Percentiles rank a stretch among this genome's conserved stretches.
phyloP scores from a whole-genome alignment of 2,329 filamentous ascomycete species.

The Colletotrichum noveboracense region DNA sequence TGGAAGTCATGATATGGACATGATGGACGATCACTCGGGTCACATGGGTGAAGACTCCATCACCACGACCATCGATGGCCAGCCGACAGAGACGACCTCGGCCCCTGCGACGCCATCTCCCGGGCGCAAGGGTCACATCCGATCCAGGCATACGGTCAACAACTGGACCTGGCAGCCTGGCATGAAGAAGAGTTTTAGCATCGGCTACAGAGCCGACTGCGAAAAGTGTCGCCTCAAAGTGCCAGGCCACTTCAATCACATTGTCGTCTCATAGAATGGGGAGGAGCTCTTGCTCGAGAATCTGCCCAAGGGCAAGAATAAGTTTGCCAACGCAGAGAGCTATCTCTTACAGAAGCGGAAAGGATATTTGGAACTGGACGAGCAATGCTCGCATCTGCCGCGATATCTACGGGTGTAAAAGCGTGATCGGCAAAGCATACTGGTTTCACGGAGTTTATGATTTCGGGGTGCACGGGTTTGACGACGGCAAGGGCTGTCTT shows the following conservation, averaged over 20 bases:
- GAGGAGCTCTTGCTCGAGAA: not conserved
- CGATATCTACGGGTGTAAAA: not conserved
- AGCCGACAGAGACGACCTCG: conserved; percentile 27
- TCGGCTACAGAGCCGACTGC: conserved; percentile 79
- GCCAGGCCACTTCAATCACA: conserved; percentile 82
- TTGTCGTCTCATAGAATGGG: conserved; percentile 65
- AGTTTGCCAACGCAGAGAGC: not conserved
- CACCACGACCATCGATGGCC: not conserved
- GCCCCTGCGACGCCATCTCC: conserved; percentile 44
- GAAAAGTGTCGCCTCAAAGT: conserved; percentile 78
- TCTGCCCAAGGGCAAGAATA: not conserved
- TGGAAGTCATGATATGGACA: conserved; percentile 27
- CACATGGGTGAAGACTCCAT: conserved; percentile 1
- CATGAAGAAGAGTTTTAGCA: conserved; percentile 75
- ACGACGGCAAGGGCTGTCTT: not conserved
- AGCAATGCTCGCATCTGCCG: not conserved
- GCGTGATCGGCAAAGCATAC: not conserved
- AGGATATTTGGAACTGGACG: not conserved
- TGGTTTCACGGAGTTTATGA: not conserved
- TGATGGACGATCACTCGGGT: conserved; percentile 31
- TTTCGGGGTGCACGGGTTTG: not conserved
- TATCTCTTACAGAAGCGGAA: not conserved
- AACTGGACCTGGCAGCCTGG: conserved; percentile 66
- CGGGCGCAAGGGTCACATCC: conserved; percentile 59
- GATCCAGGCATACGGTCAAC: conserved; percentile 65